These are phyloP conservation scores for Boletellus ananiceps DNA, from an alignment of 768 basidiomycete genomes.

Conservation along the genomic window DNA sequence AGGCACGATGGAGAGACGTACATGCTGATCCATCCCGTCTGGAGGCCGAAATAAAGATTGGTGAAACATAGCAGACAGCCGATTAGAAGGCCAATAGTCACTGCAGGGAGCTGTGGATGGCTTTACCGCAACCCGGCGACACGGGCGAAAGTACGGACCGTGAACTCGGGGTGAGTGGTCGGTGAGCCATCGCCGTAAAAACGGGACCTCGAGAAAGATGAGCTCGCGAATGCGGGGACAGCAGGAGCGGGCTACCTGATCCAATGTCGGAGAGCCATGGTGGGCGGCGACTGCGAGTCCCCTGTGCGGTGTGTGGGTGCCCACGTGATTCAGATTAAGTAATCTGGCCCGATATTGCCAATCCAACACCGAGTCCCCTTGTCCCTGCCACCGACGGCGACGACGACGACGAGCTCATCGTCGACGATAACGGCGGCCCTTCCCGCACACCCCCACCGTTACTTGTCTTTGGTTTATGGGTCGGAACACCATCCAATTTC, in stretches of 20 bases:
- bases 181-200: not conserved
- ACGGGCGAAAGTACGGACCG: constrained; percentile 15
- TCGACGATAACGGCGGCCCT: constrained; percentile 26
- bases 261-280: constrained; percentile 20
- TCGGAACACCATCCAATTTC: constrained; percentile 3
- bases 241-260: constrained; percentile 16
- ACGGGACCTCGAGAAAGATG: constrained; percentile 3
- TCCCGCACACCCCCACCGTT: not conserved
- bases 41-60: constrained; percentile 83
- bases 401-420: constrained; percentile 28
- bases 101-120: constrained; percentile 44
- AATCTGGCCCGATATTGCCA: constrained; percentile 27
- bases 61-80: constrained; percentile 90
- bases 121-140: not conserved
- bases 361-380: constrained; percentile 34
- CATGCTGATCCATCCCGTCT: constrained; percentile 91
- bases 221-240: not conserved
- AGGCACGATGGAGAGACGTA: constrained; percentile 28
- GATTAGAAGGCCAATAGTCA: constrained; percentile 73
- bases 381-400: constrained; percentile 34
- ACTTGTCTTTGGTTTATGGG: constrained; percentile 14
- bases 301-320: constrained; percentile 1
- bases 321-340: constrained; percentile 32
- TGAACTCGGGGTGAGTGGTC: constrained; percentile 25
- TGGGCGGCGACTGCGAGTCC: too few species aligned